Conservation (phyloP, 2,329 filamentous ascomycete species). For the Aspergillus quadrilineatus region DNA sequence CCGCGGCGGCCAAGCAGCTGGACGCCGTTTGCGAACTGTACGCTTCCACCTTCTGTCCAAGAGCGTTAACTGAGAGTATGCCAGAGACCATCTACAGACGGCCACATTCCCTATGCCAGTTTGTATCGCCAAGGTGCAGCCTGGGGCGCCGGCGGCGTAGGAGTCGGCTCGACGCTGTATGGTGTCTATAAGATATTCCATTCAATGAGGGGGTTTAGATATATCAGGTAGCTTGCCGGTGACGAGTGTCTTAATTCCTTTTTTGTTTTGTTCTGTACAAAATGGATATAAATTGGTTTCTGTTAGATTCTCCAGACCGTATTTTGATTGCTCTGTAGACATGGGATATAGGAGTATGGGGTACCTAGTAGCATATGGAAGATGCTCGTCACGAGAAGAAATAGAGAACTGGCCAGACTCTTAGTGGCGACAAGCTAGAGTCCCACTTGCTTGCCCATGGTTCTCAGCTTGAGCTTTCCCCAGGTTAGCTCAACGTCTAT, state of each 20-base stretch:
- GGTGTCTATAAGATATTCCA: conserved; percentile 12
- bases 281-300: no score
- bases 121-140: conserved; percentile 10
- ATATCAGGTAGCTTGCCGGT: conserved; percentile 3
- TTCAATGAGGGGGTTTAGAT: conserved; percentile 10
- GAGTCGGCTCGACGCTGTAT: conserved; percentile 11
- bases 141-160: conserved; percentile 9
- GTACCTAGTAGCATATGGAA: no score
- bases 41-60: background rate
- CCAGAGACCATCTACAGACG: conserved; percentile 1
- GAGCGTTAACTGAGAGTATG: background rate
- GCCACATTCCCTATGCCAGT: conserved; percentile 6
- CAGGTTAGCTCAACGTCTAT: background rate
- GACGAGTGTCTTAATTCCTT: no score
- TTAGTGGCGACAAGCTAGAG: background rate
- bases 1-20: conserved; percentile 6
- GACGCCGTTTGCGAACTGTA: conserved; percentile 8
- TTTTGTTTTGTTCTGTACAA: no score
- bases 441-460: background rate
- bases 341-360: no score
- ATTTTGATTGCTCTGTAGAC: no score
- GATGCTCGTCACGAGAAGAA: background rate
- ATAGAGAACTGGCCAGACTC: background rate
- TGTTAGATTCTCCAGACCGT: no score
- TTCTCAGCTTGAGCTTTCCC: background rate